phyloP scores from a whole-genome alignment of 2,329 filamentous ascomycete species.

The Onygena corvina region DNA sequence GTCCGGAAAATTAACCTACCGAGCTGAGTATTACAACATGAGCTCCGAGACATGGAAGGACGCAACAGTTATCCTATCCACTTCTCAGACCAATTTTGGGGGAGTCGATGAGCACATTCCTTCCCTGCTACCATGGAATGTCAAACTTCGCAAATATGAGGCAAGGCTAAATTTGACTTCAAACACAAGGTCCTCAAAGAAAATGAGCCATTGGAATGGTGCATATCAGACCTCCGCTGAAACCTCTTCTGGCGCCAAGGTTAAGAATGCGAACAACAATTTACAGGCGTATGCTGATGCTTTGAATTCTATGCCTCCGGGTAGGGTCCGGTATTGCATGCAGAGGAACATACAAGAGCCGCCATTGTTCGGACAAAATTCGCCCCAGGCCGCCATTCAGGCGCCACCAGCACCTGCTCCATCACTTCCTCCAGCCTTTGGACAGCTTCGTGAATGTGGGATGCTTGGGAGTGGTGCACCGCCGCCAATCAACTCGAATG shows the following conservation, averaged over 20 bases:
- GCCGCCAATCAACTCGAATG: too few species aligned
- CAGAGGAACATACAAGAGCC: too few species aligned
- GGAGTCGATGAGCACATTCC: constrained; percentile 47
- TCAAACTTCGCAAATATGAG: constrained; percentile 37
- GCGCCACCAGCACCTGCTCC: too few species aligned
- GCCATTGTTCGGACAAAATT: too few species aligned
- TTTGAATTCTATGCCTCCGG: too few species aligned
- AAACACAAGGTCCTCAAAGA: background rate
- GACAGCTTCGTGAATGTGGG: too few species aligned
- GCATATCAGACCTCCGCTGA: constrained; percentile 11
- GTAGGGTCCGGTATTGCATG: too few species aligned
- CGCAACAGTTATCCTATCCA: constrained; percentile 50
- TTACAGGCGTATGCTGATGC: too few species aligned
- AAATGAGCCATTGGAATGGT: constrained; percentile 14
- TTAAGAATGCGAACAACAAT: too few species aligned
- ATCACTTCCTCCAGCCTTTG: too few species aligned
- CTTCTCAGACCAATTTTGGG: constrained; percentile 48
- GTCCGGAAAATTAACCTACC: constrained; percentile 46
- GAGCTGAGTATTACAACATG: constrained; percentile 50
- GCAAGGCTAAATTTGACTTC: background rate
- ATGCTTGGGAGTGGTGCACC: too few species aligned
- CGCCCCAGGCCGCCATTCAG: too few species aligned
- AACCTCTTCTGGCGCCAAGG: background rate
- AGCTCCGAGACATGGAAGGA: constrained; percentile 54
- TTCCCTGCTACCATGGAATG: constrained; percentile 44